A percentile compares a stretch with the other conserved stretches of the same genome.
Evolutionary conservation across 352 stramenopile genomes (phyloP).

Genomic region (Phytopythium sindhum): DNA sequence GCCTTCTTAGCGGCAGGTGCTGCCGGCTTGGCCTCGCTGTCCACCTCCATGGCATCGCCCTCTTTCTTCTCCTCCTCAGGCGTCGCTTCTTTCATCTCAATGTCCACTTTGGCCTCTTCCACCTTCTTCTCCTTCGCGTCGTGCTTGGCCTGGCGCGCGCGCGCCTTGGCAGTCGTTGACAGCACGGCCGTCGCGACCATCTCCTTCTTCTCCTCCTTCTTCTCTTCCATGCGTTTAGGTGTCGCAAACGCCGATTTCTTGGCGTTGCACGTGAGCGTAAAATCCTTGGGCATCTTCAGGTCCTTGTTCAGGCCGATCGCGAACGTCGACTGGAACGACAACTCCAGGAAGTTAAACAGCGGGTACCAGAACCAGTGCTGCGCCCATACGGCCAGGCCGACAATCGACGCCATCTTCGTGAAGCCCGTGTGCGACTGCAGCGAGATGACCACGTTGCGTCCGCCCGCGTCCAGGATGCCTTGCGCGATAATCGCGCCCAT

Average conservation of each 20-base stretch:
- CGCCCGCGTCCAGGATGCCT: slow-evolving; percentile 97
- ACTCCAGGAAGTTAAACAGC: slow-evolving; percentile 97
- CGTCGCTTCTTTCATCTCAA: slow-evolving; percentile 41
- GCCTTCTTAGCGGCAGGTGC: slow-evolving; percentile 34
- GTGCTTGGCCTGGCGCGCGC: slow-evolving; percentile 91
- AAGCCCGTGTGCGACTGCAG: slow-evolving; percentile 97
- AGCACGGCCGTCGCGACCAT: slow-evolving; percentile 96
- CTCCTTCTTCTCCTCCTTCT: slow-evolving; percentile 99
- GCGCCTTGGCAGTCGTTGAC: slow-evolving; percentile 97
- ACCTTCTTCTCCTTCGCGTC: slow-evolving; percentile 81
- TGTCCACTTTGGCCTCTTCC: slow-evolving; percentile 52
- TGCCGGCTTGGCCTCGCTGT: slow-evolving; percentile 52
- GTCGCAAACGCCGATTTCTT: slow-evolving; percentile 97
- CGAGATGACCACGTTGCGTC: slow-evolving; percentile 95
- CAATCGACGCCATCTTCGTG: slow-evolving; percentile 96
- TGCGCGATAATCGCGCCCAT: slow-evolving; percentile 98
- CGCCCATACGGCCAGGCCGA: slow-evolving; percentile 95
- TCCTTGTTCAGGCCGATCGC: slow-evolving; percentile 97
- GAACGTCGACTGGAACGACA: slow-evolving; percentile 96
- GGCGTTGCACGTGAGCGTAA: slow-evolving; percentile 90
- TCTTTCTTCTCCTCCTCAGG: slow-evolving; percentile 48
- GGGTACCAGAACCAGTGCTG: slow-evolving; percentile 99
- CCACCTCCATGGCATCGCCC: slow-evolving; percentile 69
- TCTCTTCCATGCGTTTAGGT: slow-evolving; percentile 97
- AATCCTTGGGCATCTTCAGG: slow-evolving; percentile 96